phyloP scores from a whole-genome alignment of 23 red algal genomes.

The Gracilaria gracilis region DNA sequence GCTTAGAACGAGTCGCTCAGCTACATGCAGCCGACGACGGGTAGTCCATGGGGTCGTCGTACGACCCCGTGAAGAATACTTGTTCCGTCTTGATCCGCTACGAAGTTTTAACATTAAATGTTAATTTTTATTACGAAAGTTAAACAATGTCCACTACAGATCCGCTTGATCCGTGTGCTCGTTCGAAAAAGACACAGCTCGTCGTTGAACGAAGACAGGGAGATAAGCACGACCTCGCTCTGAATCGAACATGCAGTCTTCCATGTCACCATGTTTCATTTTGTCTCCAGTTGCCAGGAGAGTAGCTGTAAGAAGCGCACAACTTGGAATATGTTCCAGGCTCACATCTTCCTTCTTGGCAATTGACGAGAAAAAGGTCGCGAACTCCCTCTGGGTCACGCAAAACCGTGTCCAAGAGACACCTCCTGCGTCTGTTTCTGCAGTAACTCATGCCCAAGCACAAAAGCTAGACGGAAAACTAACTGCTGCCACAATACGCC shows the following conservation, averaged over 20 bases:
- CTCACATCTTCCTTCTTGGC: slow-evolving; percentile 44
- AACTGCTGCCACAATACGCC: slow-evolving; percentile 64
- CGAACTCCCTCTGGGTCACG: slow-evolving; percentile 8
- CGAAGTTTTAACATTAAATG: no score
- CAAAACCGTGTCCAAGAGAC: background rate
- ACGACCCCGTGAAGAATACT: no score
- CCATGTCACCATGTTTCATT: slow-evolving; percentile 20
- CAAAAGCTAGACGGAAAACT: slow-evolving; percentile 86
- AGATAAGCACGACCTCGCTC: no score
- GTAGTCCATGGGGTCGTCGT: no score
- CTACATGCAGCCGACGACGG: no score
- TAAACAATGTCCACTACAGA: no score
- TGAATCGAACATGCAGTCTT: slow-evolving; percentile 25
- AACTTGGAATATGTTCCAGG: slow-evolving; percentile 5
- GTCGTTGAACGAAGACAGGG: no score
- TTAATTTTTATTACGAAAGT: no score
- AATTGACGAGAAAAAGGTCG: slow-evolving; percentile 14
- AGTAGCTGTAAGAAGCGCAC: background rate
- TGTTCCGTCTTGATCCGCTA: no score
- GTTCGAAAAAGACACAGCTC: no score
- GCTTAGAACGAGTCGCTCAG: no score
- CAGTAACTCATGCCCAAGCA: slow-evolving; percentile 23
- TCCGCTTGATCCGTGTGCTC: no score
- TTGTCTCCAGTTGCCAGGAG: background rate
- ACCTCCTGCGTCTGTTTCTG: slow-evolving; percentile 3